Evolutionary conservation across 306 rosid species (phyloP).

Genomic region (Dryas drummondii): DNA sequence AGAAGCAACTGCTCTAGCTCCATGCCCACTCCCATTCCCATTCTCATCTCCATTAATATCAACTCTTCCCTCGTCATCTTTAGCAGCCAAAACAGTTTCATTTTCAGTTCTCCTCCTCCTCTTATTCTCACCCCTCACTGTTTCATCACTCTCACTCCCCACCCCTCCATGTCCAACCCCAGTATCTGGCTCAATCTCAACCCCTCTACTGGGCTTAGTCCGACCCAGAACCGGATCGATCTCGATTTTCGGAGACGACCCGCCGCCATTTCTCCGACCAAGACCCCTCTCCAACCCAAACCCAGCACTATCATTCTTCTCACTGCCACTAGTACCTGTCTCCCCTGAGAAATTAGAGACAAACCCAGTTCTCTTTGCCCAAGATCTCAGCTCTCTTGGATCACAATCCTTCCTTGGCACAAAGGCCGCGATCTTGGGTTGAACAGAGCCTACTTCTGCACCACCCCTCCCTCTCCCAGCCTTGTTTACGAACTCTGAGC

Average conservation of each 20-base stretch:
- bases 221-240: constrained; percentile 78
- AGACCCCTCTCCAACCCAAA: constrained; percentile 52
- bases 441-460: constrained; percentile 33
- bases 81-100: constrained; percentile 37
- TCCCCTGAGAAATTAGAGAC: constrained; percentile 76
- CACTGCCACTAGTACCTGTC: constrained; percentile 55
- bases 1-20: constrained; percentile 40
- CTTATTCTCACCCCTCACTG: constrained; percentile 29
- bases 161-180: constrained; percentile 35
- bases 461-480: constrained; percentile 30
- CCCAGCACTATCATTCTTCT: constrained; percentile 45
- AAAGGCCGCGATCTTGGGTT: constrained; percentile 56
- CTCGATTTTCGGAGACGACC: constrained; percentile 78
- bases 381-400: constrained; percentile 74
- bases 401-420: constrained; percentile 61
- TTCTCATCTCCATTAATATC: constrained; percentile 33
- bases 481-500: constrained; percentile 30
- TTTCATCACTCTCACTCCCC: constrained; percentile 42
- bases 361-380: constrained; percentile 93
- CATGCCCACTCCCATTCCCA: constrained; percentile 40
- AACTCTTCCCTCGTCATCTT: constrained; percentile 41
- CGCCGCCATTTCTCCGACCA: constrained; percentile 45
- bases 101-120: constrained; percentile 38
- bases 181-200: constrained; percentile 57
- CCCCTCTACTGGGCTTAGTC: constrained; percentile 45